Percentiles rank a stretch among this genome's conserved stretches.
These are phyloP conservation scores for Nectriaceae sp. DNA, from an alignment of 2,329 filamentous ascomycete genomes.

Conservation along the genomic window DNA sequence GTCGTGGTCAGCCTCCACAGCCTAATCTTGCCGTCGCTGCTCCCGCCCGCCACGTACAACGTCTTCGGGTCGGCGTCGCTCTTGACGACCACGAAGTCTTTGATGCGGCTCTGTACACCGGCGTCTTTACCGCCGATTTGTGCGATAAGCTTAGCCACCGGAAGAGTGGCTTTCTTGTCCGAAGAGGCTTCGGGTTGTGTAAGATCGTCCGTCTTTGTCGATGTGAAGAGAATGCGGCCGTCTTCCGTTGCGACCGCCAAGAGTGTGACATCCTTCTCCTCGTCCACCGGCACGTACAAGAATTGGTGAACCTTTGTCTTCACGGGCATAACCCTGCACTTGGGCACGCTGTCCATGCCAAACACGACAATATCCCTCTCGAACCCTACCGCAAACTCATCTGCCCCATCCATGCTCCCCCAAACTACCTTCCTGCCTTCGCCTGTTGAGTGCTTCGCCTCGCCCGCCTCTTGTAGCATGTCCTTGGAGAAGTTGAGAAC, in stretches of 20 bases:
- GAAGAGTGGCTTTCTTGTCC: constrained; percentile 36
- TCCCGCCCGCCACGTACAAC: constrained; percentile 67
- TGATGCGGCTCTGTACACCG: constrained; percentile 73
- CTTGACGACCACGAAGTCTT: constrained; percentile 77
- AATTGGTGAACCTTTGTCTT: constrained; percentile 84
- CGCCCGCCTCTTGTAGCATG: constrained; percentile 73
- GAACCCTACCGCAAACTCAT: constrained; percentile 88
- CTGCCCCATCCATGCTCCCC: constrained; percentile 68
- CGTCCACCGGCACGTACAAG: constrained; percentile 64
- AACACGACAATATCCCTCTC: constrained; percentile 85
- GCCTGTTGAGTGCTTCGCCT: constrained; percentile 74
- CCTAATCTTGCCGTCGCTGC: constrained; percentile 84
- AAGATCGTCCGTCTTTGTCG: constrained; percentile 58
- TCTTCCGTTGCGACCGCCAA: constrained; percentile 87
- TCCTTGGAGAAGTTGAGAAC: constrained; percentile 82
- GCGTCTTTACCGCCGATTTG: constrained; percentile 74
- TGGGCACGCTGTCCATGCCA: constrained; percentile 83
- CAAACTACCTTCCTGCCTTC: constrained; percentile 84
- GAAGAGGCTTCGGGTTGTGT: constrained; percentile 37
- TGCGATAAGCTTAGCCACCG: constrained; percentile 68
- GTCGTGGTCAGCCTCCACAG: constrained; percentile 66
- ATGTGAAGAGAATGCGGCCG: constrained; percentile 82
- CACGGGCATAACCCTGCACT: constrained; percentile 67
- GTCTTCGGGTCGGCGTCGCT: constrained; percentile 39
- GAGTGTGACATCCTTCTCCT: constrained; percentile 43